These are phyloP conservation scores for Codiaeum variegatum DNA, from an alignment of 441 rosid species.

Conservation along the genomic window DNA sequence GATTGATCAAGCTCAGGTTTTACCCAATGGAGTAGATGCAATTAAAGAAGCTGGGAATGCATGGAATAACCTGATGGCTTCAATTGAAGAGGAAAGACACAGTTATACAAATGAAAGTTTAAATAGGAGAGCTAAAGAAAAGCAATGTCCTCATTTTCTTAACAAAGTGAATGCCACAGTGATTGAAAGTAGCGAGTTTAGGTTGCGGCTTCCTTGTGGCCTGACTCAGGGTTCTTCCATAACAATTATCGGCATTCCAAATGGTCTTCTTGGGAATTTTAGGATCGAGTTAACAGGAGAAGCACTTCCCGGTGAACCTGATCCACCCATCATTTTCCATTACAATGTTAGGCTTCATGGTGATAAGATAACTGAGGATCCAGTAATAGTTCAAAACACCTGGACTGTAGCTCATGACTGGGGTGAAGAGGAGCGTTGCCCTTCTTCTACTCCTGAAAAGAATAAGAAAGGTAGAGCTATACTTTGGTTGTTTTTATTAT, in stretches of 20 bases:
- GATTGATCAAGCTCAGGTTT: constrained; percentile 59
- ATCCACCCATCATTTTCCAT: constrained; percentile 90
- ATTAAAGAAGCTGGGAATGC: constrained; percentile 89
- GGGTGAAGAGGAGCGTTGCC: constrained; percentile 97
- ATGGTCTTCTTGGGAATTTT: constrained; percentile 85
- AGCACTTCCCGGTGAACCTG: constrained; percentile 94
- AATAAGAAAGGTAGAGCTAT: constrained; percentile 56
- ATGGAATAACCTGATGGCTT: constrained; percentile 71
- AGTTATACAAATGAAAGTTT: constrained; percentile 45
- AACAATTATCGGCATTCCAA: constrained; percentile 80
- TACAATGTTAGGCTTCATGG: constrained; percentile 94
- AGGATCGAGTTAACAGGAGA: constrained; percentile 85
- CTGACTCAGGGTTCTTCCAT: constrained; percentile 91
- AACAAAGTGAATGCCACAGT: constrained; percentile 73
- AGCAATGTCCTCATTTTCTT: constrained; percentile 86
- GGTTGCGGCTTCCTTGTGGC: constrained; percentile 81
- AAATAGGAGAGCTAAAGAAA: constrained; percentile 47
- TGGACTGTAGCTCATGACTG: constrained; percentile 92
- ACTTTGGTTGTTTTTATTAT: not conserved
- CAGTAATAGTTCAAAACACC: constrained; percentile 94
- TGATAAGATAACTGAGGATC: constrained; percentile 89
- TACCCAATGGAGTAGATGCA: constrained; percentile 77
- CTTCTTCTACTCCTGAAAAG: constrained; percentile 65
- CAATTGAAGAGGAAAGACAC: constrained; percentile 56
- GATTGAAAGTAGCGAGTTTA: constrained; percentile 38